Evolutionary conservation across 2,329 filamentous ascomycete genomes (phyloP).

Genomic region (Colletotrichum sp.): DNA sequence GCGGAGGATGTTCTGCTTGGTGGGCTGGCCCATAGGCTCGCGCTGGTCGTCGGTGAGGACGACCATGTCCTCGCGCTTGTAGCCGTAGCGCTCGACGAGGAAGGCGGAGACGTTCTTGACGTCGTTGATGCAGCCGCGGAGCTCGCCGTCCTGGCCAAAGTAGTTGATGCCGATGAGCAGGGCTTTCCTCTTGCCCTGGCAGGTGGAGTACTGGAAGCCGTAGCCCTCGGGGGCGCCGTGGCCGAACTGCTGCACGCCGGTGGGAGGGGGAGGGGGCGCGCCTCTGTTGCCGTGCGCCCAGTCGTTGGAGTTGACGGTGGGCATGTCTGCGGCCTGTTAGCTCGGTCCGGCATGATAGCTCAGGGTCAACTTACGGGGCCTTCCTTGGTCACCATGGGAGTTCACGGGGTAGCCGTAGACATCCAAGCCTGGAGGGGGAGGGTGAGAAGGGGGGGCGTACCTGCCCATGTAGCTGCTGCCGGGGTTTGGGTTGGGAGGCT

Average conservation of each 20-base stretch:
- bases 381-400: conserved; percentile 11
- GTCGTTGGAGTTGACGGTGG: conserved; percentile 27
- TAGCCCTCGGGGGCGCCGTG: conserved; percentile 72
- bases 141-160: conserved; percentile 73
- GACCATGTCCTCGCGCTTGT: conserved; percentile 82
- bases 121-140: conserved; percentile 82
- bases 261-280: conserved; percentile 49
- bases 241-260: conserved; percentile 62
- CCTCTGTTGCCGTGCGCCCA: conserved; percentile 33
- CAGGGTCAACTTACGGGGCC: not conserved
- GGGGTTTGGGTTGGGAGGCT: conserved; percentile 23
- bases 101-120: conserved; percentile 78
- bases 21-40: conserved; percentile 73
- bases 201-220: conserved; percentile 78
- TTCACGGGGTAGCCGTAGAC: conserved; percentile 51
- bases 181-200: conserved; percentile 75
- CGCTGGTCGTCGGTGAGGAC: conserved; percentile 77
- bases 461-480: conserved; percentile 23
- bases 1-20: conserved; percentile 75
- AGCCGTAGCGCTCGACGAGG: conserved; percentile 70
- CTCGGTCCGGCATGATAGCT: not conserved
- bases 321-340: conserved; percentile 16
- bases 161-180: conserved; percentile 84
- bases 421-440: conserved; percentile 48
- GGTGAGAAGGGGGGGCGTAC: conserved; percentile 36